Base-by-base conservation (phyloP, 1,284 basidiomycete genomes). In the Exobasidium cylindrosporum region DNA sequence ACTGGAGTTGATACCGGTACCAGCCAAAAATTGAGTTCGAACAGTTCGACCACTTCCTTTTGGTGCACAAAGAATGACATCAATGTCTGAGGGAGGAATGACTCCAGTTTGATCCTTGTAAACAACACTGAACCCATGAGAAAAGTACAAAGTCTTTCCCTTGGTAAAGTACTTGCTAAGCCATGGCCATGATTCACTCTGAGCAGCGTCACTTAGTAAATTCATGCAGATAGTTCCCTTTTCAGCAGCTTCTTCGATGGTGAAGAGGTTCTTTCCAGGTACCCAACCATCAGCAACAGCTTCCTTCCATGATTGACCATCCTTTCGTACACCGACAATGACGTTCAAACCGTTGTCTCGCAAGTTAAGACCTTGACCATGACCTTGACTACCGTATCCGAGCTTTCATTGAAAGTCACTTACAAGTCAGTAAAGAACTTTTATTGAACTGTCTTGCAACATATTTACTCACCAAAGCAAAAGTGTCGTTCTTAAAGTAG, bases 161-260 rank as follows among this genome's bases (percentile, higher is more conserved):
- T 95, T 93, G 83, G 92, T 97, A 84, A 97, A 92, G 65, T 77
- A 80, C 66, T 94, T 92, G 49, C 87, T 88, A 77, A 99, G 80
- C 66, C 86, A 84, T 54, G 88, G 84, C 95, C 95, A 99, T 43
- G 93, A 97, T 81, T 89, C 86, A 31, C 92, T 93, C 84, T 98
- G 96, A 31, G 95, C 95, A 57, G 96, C 96, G 81, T 99, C 96
- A 59, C 94, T 97, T 74, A 99, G 88, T 63, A 99, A 86, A 86
- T 97, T 97, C 96, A 98, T 98, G 86, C 98, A 91, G 85, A 97
- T 96, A 44, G 95, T 96, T 57, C 95, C 96, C 74, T 86, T 87
- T 73, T 89, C 85, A 83, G 97, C 97, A 69, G 96, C 96, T 83
- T 97, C 94, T 78, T 97, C 92, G 77, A 99, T 97, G 77, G 93